These are phyloP conservation scores for Calonectria pseudoreteaudii DNA, from an alignment of 2,329 filamentous ascomycete genomes.

Conservation along the genomic window DNA sequence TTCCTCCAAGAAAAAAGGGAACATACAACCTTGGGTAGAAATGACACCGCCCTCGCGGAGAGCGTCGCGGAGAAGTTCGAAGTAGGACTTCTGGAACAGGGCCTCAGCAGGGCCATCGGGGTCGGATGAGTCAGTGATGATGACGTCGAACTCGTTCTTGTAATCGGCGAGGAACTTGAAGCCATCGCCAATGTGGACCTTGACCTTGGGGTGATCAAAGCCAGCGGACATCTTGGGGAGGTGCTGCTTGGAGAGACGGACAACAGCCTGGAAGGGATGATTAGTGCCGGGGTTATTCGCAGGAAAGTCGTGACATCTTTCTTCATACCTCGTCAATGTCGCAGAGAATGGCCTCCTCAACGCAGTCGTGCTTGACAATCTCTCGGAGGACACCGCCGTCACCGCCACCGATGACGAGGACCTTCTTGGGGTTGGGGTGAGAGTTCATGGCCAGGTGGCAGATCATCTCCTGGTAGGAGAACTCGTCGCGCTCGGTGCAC, in stretches of 20 bases:
- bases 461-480: constrained; percentile 99
- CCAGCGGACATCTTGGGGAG: constrained; percentile 93
- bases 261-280: constrained; percentile 76
- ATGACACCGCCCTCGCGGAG: constrained; percentile 97
- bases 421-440: constrained; percentile 97
- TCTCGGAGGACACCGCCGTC: constrained; percentile 98
- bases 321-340: constrained; percentile 92
- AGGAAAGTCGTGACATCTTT: constrained; percentile 50
- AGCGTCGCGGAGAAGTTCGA: constrained; percentile 90
- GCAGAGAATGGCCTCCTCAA: constrained; percentile 96
- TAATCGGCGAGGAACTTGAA: constrained; percentile 98
- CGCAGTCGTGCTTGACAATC: constrained; percentile 98
- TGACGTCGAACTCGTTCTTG: constrained; percentile 98
- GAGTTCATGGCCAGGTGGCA: constrained; percentile 98
- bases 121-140: constrained; percentile 99
- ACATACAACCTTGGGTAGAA: constrained; percentile 99
- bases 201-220: constrained; percentile 93
- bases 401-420: constrained; percentile 97
- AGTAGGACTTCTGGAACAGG: constrained; percentile 99
- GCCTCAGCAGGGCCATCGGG: constrained; percentile 96
- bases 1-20: constrained; percentile 70
- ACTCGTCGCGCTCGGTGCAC: constrained; percentile 98
- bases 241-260: constrained; percentile 98
- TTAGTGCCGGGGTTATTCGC: constrained; percentile 1
- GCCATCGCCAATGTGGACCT: constrained; percentile 93